Evolutionary conservation across 1,284 basidiomycete genomes (phyloP).

Genomic region (Volvariella volvacea): DNA sequence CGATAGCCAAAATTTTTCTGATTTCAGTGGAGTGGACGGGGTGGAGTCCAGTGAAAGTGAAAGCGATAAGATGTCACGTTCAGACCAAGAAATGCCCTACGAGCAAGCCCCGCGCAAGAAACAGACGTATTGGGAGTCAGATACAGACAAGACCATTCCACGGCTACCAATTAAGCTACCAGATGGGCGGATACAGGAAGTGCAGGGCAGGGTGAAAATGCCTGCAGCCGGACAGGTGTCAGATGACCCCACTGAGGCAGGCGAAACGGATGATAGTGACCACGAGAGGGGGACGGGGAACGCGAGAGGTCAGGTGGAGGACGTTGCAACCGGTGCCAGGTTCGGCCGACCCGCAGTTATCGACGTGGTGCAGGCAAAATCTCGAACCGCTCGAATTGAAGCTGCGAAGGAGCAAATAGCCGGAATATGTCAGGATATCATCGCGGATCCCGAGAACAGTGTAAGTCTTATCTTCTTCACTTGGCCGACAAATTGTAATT

Average conservation of each 20-base stretch:
- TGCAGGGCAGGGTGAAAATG: conserved; percentile 32
- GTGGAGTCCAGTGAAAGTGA: conserved; percentile 18
- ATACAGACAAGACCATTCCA: conserved; percentile 47
- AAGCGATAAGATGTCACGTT: conserved; percentile 30
- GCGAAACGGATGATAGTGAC: conserved; percentile 26
- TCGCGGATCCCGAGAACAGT: conserved; percentile 80
- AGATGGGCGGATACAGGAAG: conserved; percentile 66
- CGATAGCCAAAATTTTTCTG: conserved; percentile 7
- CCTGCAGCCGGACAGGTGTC: conserved; percentile 21
- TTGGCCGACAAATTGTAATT: conserved; percentile 3
- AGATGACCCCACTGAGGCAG: conserved; percentile 23
- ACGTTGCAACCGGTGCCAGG: conserved; percentile 69
- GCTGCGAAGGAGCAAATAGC: conserved; percentile 89
- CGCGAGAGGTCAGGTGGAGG: conserved; percentile 37
- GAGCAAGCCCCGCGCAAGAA: conserved; percentile 53
- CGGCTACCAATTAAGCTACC: conserved; percentile 83
- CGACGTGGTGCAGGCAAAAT: conserved; percentile 65
- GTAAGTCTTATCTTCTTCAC: conserved; percentile 34
- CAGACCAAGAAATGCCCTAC: conserved; percentile 69
- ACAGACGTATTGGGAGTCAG: conserved; percentile 35
- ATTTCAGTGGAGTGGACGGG: conserved; percentile 5
- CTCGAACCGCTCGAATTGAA: conserved; percentile 64
- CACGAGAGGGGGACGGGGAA: conserved; percentile 22
- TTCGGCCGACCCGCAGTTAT: conserved; percentile 79
- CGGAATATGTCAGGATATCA: conserved; percentile 81